Evolutionary conservation across 495 filamentous ascomycete species (phyloP).

Genomic region (Neurospora intermedia): DNA sequence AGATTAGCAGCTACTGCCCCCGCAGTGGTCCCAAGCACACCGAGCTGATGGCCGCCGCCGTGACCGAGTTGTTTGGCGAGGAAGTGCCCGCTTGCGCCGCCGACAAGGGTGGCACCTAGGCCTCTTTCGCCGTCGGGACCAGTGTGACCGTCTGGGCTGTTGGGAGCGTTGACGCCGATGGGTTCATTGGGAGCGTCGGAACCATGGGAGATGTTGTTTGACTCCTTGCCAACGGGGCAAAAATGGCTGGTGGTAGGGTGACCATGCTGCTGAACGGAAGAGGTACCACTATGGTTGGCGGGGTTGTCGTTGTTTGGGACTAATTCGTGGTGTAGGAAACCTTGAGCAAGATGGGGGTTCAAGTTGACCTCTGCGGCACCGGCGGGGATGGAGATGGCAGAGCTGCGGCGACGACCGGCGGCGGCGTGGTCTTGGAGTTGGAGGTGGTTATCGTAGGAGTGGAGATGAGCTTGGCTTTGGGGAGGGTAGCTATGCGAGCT

Average conservation of each 20-base stretch:
- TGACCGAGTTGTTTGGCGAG: conserved; percentile 31
- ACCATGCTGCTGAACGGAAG: background rate
- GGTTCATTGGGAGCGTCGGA: background rate
- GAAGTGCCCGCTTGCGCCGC: conserved; percentile 43
- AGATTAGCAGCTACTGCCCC: conserved; percentile 49
- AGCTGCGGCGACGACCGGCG: background rate
- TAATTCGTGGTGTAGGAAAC: background rate
- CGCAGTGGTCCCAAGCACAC: conserved; percentile 37
- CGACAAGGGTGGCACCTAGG: conserved; percentile 43
- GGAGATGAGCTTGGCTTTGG: background rate
- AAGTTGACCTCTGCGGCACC: background rate
- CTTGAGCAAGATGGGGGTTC: background rate
- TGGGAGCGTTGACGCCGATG: background rate
- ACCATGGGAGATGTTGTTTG: background rate
- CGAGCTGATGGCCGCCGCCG: conserved; percentile 31
- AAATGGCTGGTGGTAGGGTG: background rate
- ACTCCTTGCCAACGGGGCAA: background rate
- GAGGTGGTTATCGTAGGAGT: background rate
- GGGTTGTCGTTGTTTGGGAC: background rate
- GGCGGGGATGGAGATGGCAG: background rate
- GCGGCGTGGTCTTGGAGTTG: background rate
- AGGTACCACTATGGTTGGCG: background rate
- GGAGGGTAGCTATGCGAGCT: background rate
- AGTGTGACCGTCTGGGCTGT: background rate
- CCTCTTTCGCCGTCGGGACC: conserved; percentile 39